Percentiles rank a stretch among this genome's conserved stretches.
Evolutionary conservation across 495 filamentous ascomycete genomes (phyloP).

Genomic region (Choiromyces venosus): DNA sequence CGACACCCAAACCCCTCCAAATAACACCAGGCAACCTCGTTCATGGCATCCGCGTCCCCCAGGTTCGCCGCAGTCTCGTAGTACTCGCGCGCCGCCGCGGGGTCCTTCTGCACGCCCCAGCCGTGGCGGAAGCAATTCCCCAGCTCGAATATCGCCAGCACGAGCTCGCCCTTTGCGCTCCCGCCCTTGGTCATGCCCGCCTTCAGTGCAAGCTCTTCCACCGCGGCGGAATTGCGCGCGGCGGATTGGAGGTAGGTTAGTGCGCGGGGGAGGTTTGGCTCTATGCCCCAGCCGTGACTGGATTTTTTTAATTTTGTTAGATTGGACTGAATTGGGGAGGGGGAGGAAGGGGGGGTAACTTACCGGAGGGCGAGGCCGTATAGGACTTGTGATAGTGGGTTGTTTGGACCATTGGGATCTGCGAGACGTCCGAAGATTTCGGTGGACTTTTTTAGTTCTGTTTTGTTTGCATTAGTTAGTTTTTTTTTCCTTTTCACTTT

Average conservation of each 20-base stretch:
- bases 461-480: constrained; percentile 11
- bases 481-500: neutral
- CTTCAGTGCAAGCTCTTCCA: constrained; percentile 75
- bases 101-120: constrained; percentile 87
- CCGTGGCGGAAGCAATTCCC: constrained; percentile 95
- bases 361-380: constrained; percentile 90
- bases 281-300: constrained; percentile 94
- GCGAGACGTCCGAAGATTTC: constrained; percentile 81
- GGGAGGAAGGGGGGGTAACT: constrained; percentile 41
- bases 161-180: constrained; percentile 89
- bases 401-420: constrained; percentile 77
- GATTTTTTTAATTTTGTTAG: constrained; percentile 14
- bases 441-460: constrained; percentile 56
- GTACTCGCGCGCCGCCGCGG: constrained; percentile 83
- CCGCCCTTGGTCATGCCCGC: constrained; percentile 90
- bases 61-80: constrained; percentile 96
- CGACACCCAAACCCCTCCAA: constrained; percentile 87
- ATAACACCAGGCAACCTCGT: constrained; percentile 94
- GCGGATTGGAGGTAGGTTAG: constrained; percentile 79
- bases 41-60: constrained; percentile 96
- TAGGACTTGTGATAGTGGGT: constrained; percentile 90
- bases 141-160: constrained; percentile 93
- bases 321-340: constrained; percentile 19
- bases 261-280: constrained; percentile 63
- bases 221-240: constrained; percentile 79